These are phyloP conservation scores for Quercus suber DNA, from an alignment of 306 rosid species.

Conservation along the genomic window DNA sequence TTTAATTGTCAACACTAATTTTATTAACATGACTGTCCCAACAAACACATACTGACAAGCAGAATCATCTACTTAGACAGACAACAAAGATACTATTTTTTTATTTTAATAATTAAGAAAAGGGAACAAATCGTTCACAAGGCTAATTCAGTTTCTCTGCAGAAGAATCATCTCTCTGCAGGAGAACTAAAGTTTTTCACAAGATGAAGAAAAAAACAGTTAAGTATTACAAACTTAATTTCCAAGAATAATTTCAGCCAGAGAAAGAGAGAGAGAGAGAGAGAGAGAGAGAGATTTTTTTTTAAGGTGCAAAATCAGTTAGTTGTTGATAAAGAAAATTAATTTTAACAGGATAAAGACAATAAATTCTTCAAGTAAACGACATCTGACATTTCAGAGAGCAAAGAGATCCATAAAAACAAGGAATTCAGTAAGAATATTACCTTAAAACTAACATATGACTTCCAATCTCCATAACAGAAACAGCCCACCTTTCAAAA, in stretches of 20 bases:
- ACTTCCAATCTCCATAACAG: not conserved
- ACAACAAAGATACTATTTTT: not conserved
- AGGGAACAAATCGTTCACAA: not conserved
- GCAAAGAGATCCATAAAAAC: slow-evolving; percentile 25
- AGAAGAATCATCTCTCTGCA: not conserved
- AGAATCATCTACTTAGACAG: not conserved
- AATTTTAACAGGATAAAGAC: not conserved
- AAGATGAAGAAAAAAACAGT: not conserved
- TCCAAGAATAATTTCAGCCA: not conserved
- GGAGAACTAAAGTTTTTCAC: slow-evolving; percentile 1
- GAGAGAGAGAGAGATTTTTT: not conserved
- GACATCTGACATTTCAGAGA: slow-evolving; percentile 11
- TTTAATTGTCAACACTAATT: not conserved
- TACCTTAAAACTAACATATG: not conserved
- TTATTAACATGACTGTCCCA: not conserved
- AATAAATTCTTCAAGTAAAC: slow-evolving; percentile 15
- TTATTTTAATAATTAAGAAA: not conserved
- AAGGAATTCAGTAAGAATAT: not conserved
- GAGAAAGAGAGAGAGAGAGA: not conserved
- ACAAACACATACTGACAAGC: slow-evolving; percentile 9
- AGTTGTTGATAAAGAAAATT: not conserved
- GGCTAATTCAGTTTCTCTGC: not conserved
- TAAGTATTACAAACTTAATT: not conserved
- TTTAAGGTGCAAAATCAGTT: not conserved
- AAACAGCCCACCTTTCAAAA: not conserved